Base-by-base conservation (phyloP, 495 filamentous ascomycete genomes). In the Neurospora terricola region DNA sequence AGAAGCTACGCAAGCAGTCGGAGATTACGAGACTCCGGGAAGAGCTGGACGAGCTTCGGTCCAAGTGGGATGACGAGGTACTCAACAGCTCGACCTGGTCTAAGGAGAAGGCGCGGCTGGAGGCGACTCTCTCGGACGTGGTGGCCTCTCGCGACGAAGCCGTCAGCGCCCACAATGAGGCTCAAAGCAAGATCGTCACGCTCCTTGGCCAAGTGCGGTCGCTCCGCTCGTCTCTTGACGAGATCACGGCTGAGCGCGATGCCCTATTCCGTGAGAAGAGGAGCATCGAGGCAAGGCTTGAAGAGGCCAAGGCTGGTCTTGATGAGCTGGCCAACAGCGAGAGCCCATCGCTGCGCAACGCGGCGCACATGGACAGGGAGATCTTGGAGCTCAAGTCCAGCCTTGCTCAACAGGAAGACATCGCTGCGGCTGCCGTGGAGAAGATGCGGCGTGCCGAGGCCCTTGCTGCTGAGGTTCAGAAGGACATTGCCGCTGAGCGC, bases 361-460 rank as follows among this genome's bases (percentile, higher is more conserved):
- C 96, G 27, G 96, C 96, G 21, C 91, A 88, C 75, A 93, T 93
- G 79, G 94, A 98, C 80, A 91, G 90, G 69, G 94, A 97, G 76
- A 86, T 98, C 10, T 88, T 99, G 4, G 92, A 97, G 75, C 89
- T 99, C 73, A 98, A 96, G 83, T 90, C 93, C 9, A 89, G 87
- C 71, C 88, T 98, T 43, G 96, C 94, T 10, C 94, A 97, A 75
- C 93, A 97, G 78, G 93, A 98, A 81, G 96, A 99, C 79, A 90
- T 98, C 37, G 94, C 94, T 23, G 87, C 92, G 4, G 96, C 96
- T 3, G 96, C 96, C 0, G 91, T 98, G 66, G 95, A 94, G 78
- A 98, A 98, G 85, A 99, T 99, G 96, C 88, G 96, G n/a, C 90
- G 95, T 14, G 94, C 96, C 0, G 96, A 99, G 78, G 93, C 93